These are phyloP conservation scores for Pestalotiopsis sp. DNA, from an alignment of 2,329 filamentous ascomycete genomes.

Conservation along the genomic window DNA sequence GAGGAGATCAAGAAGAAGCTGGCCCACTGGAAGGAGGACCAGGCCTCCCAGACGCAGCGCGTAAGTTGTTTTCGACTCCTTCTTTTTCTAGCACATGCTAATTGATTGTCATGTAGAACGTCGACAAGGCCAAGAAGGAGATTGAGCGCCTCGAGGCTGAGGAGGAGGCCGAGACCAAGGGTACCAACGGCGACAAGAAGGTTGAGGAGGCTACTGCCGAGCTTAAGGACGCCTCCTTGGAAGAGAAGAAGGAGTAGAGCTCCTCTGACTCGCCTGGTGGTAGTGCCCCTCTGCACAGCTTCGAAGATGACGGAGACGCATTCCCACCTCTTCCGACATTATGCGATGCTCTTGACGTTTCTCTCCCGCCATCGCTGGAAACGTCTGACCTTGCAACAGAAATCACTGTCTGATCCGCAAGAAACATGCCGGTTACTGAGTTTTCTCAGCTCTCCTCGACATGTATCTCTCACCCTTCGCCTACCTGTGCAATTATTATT, in stretches of 20 bases:
- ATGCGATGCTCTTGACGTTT: not conserved
- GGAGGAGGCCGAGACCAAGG: conserved; percentile 54
- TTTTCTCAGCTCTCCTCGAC: not conserved
- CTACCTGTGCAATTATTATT: conserved; percentile 1
- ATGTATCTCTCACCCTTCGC: not conserved
- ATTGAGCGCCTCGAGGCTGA: conserved; percentile 84
- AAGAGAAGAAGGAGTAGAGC: conserved; percentile 55
- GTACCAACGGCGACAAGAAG: conserved; percentile 50
- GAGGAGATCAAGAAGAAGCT: conserved; percentile 96
- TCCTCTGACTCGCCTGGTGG: conserved; percentile 19
- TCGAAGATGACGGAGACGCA: not conserved
- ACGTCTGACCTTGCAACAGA: not conserved
- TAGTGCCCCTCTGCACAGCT: not conserved
- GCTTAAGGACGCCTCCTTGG: conserved; percentile 54
- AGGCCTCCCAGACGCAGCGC: conserved; percentile 86
- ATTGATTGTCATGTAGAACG: conserved; percentile 66
- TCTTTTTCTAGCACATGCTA: conserved; percentile 25
- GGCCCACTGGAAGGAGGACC: conserved; percentile 87
- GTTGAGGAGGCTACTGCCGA: conserved; percentile 57
- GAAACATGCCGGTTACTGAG: conserved; percentile 9
- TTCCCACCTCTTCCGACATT: conserved; percentile 4
- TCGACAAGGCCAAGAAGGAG: conserved; percentile 94
- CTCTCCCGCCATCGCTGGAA: not conserved
- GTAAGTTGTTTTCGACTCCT: conserved; percentile 54
- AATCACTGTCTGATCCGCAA: not conserved